Conservation (phyloP, 495 filamentous ascomycete species). For the Penicillium desertorum region DNA sequence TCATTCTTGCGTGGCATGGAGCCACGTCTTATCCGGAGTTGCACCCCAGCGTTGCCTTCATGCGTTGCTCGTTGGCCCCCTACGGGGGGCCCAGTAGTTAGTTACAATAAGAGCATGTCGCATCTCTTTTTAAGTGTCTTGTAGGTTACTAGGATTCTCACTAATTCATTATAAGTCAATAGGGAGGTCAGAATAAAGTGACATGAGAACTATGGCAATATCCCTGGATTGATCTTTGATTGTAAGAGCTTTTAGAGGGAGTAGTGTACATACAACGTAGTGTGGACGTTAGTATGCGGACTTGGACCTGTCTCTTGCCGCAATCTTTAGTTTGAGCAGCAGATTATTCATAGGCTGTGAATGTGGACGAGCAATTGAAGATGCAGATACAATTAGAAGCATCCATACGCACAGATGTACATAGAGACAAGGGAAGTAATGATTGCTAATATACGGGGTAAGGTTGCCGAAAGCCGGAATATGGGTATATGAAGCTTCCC, state of each 20-base stretch:
- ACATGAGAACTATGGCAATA: neutral
- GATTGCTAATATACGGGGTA: neutral
- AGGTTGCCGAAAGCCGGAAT: slow-evolving; percentile 1
- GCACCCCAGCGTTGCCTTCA: neutral
- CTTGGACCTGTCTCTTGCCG: neutral
- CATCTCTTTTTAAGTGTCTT: neutral
- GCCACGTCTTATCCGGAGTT: neutral
- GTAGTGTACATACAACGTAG: too few species aligned
- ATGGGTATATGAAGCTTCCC: neutral
- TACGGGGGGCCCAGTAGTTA: neutral
- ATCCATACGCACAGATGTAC: neutral
- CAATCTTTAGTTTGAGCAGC: neutral
- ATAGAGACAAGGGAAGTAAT: neutral
- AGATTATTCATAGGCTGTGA: neutral
- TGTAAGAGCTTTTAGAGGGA: neutral
- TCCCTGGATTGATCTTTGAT: neutral
- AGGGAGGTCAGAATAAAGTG: neutral
- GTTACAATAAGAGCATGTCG: neutral
- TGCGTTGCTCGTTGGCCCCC: neutral
- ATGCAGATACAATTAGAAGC: neutral
- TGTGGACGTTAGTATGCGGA: neutral
- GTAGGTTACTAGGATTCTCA: neutral
- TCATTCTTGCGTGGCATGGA: neutral
- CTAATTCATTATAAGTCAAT: neutral
- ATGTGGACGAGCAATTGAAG: neutral